Evolutionary conservation across 2,329 filamentous ascomycete genomes (phyloP), one percentile per base, ranked within the genome.

Genomic region (Monosporascus sp.): DNA sequence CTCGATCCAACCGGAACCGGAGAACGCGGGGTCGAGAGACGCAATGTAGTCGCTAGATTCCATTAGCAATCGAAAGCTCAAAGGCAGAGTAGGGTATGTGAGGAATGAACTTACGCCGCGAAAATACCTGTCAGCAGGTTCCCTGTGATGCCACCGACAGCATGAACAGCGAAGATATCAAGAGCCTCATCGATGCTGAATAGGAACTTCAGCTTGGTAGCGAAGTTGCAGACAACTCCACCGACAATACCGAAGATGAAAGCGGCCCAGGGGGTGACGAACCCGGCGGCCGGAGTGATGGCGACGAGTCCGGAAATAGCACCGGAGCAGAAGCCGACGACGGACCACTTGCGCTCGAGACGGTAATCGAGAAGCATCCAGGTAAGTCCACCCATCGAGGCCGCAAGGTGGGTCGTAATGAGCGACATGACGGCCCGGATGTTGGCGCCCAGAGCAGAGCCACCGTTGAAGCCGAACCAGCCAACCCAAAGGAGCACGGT

Each of bases 381-480:
- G 56, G 87, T 89, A 55, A 96, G 81, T 54, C 87, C 90, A 52
- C 86, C 91, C 25, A 89, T 82, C 38, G 85, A 89, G 20, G 92
- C 92, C 46, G 92, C 87, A 22, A 96, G 77, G 72, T 96, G 93
- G 54, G 92, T 96, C 57, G 93, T 89, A 49, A 94, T 82, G 63
- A 88, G 88, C 51, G 92, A 91, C 88, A 96, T 93, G 69, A 96
- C 79, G 51, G 92, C 89, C 55, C 92, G 89, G 62, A 96, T 76
- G 74, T 94, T 96, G 59, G 90, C 88, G 54, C 82, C 80, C 44
- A 95, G 78, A 2, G 90, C 92, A 3, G 87, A 82, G 57, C 92
- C 92, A 51, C 89, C 91, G 72, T 96, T 97, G 82, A 97, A 97
- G 48, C 92, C 92, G 68, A 96, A 94, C 92, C 91, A 97, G 54